These are phyloP conservation scores for Euphrasia confusa DNA, from an alignment of 257 asterid genomes.

Conservation along the genomic window DNA sequence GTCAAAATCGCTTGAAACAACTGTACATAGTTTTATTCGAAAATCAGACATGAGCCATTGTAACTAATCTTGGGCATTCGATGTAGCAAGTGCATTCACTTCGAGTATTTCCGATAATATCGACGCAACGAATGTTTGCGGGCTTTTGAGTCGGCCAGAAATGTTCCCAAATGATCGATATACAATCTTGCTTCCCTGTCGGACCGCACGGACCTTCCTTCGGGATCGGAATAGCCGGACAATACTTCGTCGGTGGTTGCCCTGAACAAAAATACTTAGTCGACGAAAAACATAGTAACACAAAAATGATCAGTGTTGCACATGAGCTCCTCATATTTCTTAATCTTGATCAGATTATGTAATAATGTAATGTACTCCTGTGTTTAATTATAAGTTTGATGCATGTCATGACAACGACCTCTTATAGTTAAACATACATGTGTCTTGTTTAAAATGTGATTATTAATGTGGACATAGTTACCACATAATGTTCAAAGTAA, in stretches of 20 bases:
- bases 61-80: too few relatives aligned
- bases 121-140: slow-evolving; percentile 7
- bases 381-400: too few relatives aligned
- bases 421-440: too few relatives aligned
- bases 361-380: too few relatives aligned
- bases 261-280: not conserved
- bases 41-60: too few relatives aligned
- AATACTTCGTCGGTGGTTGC: not conserved
- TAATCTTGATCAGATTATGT: not conserved
- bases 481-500: too few relatives aligned
- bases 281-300: not conserved
- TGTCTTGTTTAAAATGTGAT: too few relatives aligned
- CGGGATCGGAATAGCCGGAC: slow-evolving; percentile 19
- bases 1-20: too few relatives aligned
- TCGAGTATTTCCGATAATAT: not conserved
- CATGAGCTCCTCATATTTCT: not conserved
- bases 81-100: slow-evolving; percentile 3
- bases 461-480: too few relatives aligned
- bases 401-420: too few relatives aligned
- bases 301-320: not conserved
- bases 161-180: not conserved
- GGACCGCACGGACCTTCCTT: slow-evolving; percentile 14
- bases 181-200: not conserved
- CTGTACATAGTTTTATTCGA: too few relatives aligned
- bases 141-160: slow-evolving; percentile 3